Percentiles rank a stretch among this genome's conserved stretches.
Evolutionary conservation across 192 early-diverging fungal species (phyloP).

Genomic region (Backusella sp.): DNA sequence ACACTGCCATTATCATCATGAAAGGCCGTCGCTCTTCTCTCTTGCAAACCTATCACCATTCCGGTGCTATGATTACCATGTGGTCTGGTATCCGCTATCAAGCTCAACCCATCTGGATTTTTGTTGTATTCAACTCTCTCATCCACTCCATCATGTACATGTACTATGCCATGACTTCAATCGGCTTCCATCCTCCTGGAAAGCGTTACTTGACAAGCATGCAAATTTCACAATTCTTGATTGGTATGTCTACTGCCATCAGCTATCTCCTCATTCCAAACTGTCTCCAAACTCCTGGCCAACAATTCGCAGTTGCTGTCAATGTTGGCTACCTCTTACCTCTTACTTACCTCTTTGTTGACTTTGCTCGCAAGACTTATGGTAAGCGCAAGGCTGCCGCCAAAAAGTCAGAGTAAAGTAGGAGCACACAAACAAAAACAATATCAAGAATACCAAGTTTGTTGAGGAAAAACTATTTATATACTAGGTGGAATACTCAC

Average conservation of each 20-base stretch:
- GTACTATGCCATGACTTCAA: conserved; percentile 76
- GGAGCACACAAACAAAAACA: neutral
- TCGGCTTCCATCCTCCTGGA: conserved; percentile 74
- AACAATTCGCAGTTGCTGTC: conserved; percentile 58
- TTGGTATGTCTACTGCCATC: conserved; percentile 65
- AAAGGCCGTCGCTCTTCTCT: conserved; percentile 77
- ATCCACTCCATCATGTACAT: conserved; percentile 88
- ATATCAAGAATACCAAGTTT: neutral
- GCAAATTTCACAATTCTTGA: conserved; percentile 85
- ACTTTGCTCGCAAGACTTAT: conserved; percentile 77
- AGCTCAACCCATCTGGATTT: conserved; percentile 79
- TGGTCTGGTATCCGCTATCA: conserved; percentile 68
- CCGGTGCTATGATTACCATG: conserved; percentile 82
- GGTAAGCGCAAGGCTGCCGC: conserved; percentile 33
- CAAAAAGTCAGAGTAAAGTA: neutral
- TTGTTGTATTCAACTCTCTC: conserved; percentile 82
- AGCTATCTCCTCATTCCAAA: conserved; percentile 65
- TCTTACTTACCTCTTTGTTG: conserved; percentile 75
- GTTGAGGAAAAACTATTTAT: neutral
- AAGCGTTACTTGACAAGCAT: conserved; percentile 79
- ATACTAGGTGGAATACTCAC: neutral
- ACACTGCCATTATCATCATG: conserved; percentile 82
- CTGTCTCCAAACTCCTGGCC: conserved; percentile 50
- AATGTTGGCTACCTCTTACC: conserved; percentile 71
- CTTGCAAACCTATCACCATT: conserved; percentile 86